Evolutionary conservation across 2,329 filamentous ascomycete species (phyloP).

Genomic region (Fusarium verrucosum): DNA sequence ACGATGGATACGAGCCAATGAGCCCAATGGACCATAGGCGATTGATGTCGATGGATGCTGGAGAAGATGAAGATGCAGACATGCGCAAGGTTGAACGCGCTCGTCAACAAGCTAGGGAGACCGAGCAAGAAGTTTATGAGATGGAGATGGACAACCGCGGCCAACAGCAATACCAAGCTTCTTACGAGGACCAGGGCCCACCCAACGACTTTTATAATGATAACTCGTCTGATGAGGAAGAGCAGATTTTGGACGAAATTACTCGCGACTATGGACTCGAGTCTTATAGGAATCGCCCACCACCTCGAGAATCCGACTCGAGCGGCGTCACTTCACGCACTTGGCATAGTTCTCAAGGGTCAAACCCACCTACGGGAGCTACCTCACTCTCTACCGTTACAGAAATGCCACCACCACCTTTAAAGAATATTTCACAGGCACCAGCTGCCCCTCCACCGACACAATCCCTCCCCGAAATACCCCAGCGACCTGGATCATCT

Average conservation of each 20-base stretch:
- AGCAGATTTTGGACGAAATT: constrained; percentile 86
- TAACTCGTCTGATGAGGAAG: constrained; percentile 75
- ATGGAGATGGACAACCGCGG: constrained; percentile 59
- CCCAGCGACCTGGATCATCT: constrained; percentile 48
- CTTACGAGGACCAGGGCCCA: constrained; percentile 15
- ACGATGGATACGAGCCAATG: constrained; percentile 85
- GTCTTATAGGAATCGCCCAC: constrained; percentile 72
- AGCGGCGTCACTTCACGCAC: constrained; percentile 80
- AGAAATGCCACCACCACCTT: constrained; percentile 58
- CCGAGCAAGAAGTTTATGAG: constrained; percentile 70
- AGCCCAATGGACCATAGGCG: constrained; percentile 55
- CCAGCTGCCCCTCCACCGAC: constrained; percentile 60
- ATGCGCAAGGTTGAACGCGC: constrained; percentile 76
- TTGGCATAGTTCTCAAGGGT: constrained; percentile 81
- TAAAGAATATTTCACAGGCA: constrained; percentile 31
- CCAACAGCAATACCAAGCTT: constrained; percentile 42
- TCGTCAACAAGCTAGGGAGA: constrained; percentile 78
- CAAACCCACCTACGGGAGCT: constrained; percentile 63
- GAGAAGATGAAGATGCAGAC: constrained; percentile 60
- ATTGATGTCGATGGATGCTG: constrained; percentile 51
- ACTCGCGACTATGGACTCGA: constrained; percentile 83
- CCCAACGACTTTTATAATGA: constrained; percentile 70
- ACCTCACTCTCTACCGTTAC: constrained; percentile 71
- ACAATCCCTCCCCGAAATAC: constrained; percentile 57
- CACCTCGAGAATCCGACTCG: constrained; percentile 81